phyloP scores from a whole-genome alignment of 1,284 basidiomycete genomes.

The Leccinum subrobustum region DNA sequence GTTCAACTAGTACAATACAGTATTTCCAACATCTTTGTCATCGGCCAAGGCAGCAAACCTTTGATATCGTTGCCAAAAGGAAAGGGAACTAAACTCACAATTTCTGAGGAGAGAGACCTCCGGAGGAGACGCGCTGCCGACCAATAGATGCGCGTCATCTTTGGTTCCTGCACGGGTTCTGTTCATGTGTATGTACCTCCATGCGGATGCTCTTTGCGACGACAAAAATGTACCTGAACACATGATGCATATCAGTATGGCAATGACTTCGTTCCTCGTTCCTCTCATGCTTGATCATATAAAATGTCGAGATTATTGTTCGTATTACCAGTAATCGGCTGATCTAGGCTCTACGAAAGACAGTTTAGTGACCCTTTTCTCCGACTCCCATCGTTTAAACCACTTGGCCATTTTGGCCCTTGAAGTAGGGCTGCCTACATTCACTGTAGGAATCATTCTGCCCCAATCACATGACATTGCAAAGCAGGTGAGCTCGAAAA shows the following conservation, averaged over 20 bases:
- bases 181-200: slow-evolving; percentile 21
- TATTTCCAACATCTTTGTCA: slow-evolving; percentile 96
- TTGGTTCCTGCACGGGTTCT: slow-evolving; percentile 28
- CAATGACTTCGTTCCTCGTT: neutral
- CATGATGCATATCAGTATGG: slow-evolving; percentile 19
- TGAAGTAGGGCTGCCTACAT: slow-evolving; percentile 80
- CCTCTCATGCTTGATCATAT: neutral
- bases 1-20: slow-evolving; percentile 40
- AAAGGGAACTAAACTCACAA: slow-evolving; percentile 95
- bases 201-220: slow-evolving; percentile 15
- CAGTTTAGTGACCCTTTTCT: slow-evolving; percentile 58
- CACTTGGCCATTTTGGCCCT: slow-evolving; percentile 84
- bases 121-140: slow-evolving; percentile 72
- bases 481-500: slow-evolving; percentile 93
- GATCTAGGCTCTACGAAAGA: slow-evolving; percentile 61
- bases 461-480: slow-evolving; percentile 80
- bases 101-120: slow-evolving; percentile 82
- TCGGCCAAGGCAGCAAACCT: slow-evolving; percentile 93
- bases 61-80: slow-evolving; percentile 98
- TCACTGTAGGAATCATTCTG: slow-evolving; percentile 94
- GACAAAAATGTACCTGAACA: slow-evolving; percentile 24
- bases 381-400: slow-evolving; percentile 85
- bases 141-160: slow-evolving; percentile 40
- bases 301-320: neutral
- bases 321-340: slow-evolving; percentile 63